phyloP scores from a whole-genome alignment of 2,329 filamentous ascomycete genomes.

The Fusarium longipes region DNA sequence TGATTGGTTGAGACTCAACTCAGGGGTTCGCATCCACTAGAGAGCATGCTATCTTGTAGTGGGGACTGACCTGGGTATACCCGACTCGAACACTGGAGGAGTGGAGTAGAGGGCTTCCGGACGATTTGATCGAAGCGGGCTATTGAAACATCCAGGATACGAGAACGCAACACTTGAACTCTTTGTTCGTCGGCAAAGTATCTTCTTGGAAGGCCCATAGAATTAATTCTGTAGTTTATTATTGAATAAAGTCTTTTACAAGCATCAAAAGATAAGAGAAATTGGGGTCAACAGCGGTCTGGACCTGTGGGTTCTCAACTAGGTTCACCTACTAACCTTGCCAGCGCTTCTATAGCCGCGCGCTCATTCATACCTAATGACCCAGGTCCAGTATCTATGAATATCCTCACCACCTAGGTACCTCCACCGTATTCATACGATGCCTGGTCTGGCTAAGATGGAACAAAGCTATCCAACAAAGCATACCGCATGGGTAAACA shows the following conservation, averaged over 20 bases:
- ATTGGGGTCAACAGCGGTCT: not conserved
- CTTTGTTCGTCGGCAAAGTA: not conserved
- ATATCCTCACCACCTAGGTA: not conserved
- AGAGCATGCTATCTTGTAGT: constrained; percentile 18
- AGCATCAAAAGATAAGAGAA: not conserved
- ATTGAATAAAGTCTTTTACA: not conserved
- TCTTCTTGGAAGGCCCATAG: not conserved
- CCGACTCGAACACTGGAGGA: not conserved
- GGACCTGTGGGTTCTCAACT: not conserved
- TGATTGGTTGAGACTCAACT: constrained; percentile 8
- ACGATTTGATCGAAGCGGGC: not conserved
- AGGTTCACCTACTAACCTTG: not conserved
- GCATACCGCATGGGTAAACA: not conserved
- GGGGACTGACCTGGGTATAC: constrained; percentile 2
- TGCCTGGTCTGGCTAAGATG: not conserved
- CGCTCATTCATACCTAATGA: constrained; percentile 13
- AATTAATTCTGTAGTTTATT: constrained; percentile 7
- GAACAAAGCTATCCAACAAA: constrained; percentile 25
- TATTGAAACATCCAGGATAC: constrained; percentile 23
- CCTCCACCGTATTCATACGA: constrained; percentile 1
- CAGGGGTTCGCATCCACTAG: constrained; percentile 23
- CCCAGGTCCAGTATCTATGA: not conserved
- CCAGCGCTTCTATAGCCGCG: constrained; percentile 28
- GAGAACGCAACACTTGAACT: constrained; percentile 6
- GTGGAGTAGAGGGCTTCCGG: constrained; percentile 12